Base-by-base conservation (phyloP, 371 early-diverging fungal species). In the Apophysomyces elegans region DNA sequence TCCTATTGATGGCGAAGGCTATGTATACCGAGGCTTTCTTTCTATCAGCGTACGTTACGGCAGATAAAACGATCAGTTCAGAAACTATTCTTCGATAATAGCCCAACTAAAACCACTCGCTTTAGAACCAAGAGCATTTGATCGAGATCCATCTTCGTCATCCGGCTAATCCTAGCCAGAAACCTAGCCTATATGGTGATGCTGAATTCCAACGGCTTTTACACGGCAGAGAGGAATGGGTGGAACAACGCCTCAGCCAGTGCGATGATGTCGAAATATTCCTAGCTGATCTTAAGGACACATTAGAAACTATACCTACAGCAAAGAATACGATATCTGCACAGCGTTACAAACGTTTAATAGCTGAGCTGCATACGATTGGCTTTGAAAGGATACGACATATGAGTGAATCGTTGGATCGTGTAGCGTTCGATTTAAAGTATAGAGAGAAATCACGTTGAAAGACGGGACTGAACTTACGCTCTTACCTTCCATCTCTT, bases 1-100 rank as follows among this genome's bases (percentile, higher is more conserved):
- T 11, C 77, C 83, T 32, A 35, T 70, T 7, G 78, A 84, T 46
- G 67, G 62, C 2, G 70, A 75, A 37, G 73, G 72, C 14, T 56
- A 62, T 9, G 46, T 67, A 8, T 79, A 75, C 62, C 69, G 70
- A 43, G 84, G 84, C 1, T 82, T 76, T 57, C 44, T 84, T 36
- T 32, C 69, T 5, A 59, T 82, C 44, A 56, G 76, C 45, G 83
- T 80, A 74, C 8, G 38, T 21, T 63, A 32, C 14, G 59, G 9
- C 62, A 65, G 32, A 60, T 13, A 50, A 2, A 8, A 21, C 54
- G 16, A 18, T 9, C 5, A 18, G 32, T 26, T 26, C 32, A 1
- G 32, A 26, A 26, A 26, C 32, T 26, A 26, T 3, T 26, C 32
- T 26, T 26, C 32, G 32, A 3, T 26, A 26, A 26, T 26, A 26